Base-by-base conservation (phyloP, 441 rosid species). In the Syzygium syzygioides region DNA sequence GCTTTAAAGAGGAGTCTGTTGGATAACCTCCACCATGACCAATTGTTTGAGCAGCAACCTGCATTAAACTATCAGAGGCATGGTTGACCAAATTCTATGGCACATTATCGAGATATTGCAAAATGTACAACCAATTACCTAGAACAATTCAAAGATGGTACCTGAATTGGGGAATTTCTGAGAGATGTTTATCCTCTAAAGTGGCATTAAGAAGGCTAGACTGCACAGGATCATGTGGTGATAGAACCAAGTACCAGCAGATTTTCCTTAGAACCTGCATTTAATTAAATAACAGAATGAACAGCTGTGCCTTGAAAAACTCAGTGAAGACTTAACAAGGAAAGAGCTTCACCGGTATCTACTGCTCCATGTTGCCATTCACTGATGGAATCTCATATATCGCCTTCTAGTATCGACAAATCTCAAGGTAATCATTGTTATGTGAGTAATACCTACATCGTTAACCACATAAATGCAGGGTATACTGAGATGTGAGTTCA, bases 21-120 rank as follows among this genome's bases (percentile, higher is more conserved):
- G 98, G 90, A 98, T 93, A 88, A 98, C 98, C 94, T 98, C 99
- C 99, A 98, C 95, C 62, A 98, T 97, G 84, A 98, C 97, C 89
- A 97, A 91, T 91, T 98, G 98, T 89, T 97, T 98, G 90, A 98
- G 91, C 86, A 97, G 94, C 95, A 95, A 91, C 94, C 99, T 98
- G 89, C 17, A 53, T 62, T 53, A 37, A 55, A 90, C 85, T 37
- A 87, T 85, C 88, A 86, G 54, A 71, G 23, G 41, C 62, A 50
- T 66, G 88, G 34, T 6, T 6, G 54, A 23, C 41, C 19, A 71
- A 52, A 86, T 52, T 52, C 54, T 52, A 52, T 52, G 54, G 54
- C 54, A 52, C 14, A 52, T 52, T 52, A 52, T 13, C 8, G 54
- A 52, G 54, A 52, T 52, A 52, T 52, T 11, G 54, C 14, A 52